These are phyloP conservation scores for Colletotrichum magnum DNA, from an alignment of 2,329 filamentous ascomycete genomes.

Conservation along the genomic window DNA sequence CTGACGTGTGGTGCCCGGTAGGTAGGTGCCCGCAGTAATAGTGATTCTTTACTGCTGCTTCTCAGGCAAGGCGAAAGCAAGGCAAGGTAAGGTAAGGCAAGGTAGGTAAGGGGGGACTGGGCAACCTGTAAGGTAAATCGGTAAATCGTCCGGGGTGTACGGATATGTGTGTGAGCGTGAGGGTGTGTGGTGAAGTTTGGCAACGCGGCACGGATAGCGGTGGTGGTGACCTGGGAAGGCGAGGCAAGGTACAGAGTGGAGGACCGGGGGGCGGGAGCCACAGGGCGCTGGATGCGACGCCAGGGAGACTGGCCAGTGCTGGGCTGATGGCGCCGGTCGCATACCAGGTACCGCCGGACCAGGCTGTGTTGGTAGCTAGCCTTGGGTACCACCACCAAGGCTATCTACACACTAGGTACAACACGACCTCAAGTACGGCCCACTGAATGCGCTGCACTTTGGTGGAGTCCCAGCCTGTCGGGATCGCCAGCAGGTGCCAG, in stretches of 20 bases:
- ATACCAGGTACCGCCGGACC: not conserved
- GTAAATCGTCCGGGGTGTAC: too few species aligned
- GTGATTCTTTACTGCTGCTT: too few species aligned
- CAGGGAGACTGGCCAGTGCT: not conserved
- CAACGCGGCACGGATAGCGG: not conserved
- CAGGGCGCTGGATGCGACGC: not conserved
- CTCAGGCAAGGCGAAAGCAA: too few species aligned
- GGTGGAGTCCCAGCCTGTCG: slow-evolving; percentile 33
- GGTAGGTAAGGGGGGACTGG: too few species aligned
- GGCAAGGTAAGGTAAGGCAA: not conserved
- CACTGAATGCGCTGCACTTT: not conserved
- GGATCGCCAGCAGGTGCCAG: slow-evolving; percentile 8
- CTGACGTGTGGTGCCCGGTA: not conserved
- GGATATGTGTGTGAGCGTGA: not conserved
- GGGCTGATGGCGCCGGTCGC: not conserved
- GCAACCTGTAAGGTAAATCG: too few species aligned
- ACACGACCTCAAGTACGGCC: too few species aligned
- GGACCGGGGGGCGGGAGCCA: too few species aligned
- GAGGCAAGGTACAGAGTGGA: too few species aligned
- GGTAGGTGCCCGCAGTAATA: not conserved
- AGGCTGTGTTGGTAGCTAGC: too few species aligned
- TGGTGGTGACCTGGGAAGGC: not conserved
- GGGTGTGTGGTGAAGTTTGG: slow-evolving; percentile 1
- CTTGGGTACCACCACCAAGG: too few species aligned
- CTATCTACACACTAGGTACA: too few species aligned